Percentiles rank a stretch among this genome's conserved stretches.
Evolutionary conservation across 2,329 filamentous ascomycete species (phyloP).

Genomic region (Colletotrichum gloeosporioides): DNA sequence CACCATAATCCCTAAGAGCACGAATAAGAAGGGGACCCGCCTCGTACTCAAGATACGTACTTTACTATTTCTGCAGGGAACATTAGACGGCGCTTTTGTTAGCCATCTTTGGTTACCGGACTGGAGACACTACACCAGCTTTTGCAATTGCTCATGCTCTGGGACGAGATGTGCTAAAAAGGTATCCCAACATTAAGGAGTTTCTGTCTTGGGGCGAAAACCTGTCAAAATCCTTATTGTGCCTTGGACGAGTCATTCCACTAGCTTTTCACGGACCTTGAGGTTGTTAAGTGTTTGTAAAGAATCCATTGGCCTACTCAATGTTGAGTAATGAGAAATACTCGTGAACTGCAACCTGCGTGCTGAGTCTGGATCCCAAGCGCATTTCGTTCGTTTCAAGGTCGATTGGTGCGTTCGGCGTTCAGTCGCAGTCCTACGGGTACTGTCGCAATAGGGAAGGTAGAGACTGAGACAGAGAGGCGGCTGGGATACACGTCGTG

Average conservation of each 20-base stretch:
- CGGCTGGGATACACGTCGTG: background rate
- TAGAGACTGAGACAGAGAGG: background rate
- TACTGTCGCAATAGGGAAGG: background rate
- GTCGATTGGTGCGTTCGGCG: fast-evolving
- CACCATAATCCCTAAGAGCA: background rate
- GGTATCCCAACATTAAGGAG: no score
- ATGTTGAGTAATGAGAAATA: background rate
- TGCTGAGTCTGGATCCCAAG: background rate
- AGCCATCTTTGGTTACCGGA: background rate
- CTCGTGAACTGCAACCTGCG: no score
- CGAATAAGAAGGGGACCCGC: background rate
- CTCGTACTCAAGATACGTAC: background rate
- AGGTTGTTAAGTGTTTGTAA: background rate
- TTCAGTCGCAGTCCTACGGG: background rate
- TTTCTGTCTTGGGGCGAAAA: no score
- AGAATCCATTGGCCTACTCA: background rate
- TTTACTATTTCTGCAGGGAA: background rate
- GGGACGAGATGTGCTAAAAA: background rate
- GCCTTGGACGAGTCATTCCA: background rate
- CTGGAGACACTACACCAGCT: background rate
- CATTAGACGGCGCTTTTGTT: background rate
- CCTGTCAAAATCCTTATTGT: no score
- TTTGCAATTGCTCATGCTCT: background rate
- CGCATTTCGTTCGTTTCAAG: background rate
- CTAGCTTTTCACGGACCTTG: background rate